Conservation (phyloP, 2,329 filamentous ascomycete genomes). For the Fusarium sp. region DNA sequence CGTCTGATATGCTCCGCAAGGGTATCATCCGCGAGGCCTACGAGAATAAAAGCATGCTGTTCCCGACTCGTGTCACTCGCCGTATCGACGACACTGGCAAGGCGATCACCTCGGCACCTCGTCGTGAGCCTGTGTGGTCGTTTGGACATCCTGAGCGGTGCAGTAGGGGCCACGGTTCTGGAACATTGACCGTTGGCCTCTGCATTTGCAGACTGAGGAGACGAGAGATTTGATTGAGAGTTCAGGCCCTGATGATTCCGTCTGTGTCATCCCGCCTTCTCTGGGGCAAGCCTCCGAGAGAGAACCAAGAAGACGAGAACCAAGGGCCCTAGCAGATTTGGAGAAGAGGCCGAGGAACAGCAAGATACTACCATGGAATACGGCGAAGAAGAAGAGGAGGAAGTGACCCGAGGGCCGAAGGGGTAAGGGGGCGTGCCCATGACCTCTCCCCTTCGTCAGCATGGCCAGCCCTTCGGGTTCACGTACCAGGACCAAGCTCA, state of each 20-base stretch:
- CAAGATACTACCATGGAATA: too few species aligned
- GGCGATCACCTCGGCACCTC: conserved; percentile 24
- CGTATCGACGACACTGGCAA: conserved; percentile 25
- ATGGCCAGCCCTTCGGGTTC: conserved; percentile 17
- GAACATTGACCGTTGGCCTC: conserved; percentile 61
- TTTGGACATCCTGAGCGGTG: conserved; percentile 45
- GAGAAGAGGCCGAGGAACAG: background rate
- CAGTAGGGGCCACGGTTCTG: conserved; percentile 52
- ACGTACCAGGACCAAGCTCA: conserved; percentile 13
- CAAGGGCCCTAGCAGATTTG: background rate
- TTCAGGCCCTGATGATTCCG: conserved; percentile 8
- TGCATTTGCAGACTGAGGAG: conserved; percentile 51
- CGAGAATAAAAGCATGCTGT: conserved; percentile 57
- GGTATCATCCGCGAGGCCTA: conserved; percentile 58
- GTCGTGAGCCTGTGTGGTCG: conserved; percentile 48
- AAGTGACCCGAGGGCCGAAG: background rate
- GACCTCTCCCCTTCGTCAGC: background rate
- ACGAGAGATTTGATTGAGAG: conserved; percentile 45
- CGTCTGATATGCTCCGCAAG: conserved; percentile 49
- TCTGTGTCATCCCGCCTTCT: background rate
- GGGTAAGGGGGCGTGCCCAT: background rate
- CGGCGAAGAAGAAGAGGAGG: background rate
- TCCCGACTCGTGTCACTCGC: conserved; percentile 50
- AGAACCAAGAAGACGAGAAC: background rate
- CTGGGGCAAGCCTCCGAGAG: background rate